Conservation (phyloP, 176 grass and related monocot genomes). For the Oryza meyeriana region DNA sequence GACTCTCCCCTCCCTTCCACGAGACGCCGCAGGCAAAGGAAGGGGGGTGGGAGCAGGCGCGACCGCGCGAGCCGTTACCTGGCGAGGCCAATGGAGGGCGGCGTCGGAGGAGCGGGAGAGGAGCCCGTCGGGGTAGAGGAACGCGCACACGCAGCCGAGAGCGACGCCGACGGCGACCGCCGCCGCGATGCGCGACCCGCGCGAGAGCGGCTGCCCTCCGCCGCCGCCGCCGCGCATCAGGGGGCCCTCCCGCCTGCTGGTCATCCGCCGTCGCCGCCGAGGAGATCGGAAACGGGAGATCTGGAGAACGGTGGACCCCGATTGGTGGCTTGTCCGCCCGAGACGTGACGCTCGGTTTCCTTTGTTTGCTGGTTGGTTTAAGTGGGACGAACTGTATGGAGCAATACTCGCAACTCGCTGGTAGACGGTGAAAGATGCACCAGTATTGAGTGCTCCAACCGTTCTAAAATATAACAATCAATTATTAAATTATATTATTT, state of each 20-base stretch:
- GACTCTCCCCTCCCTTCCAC: not conserved
- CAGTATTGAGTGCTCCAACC: too few relatives aligned
- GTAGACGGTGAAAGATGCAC: not conserved
- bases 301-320: not conserved
- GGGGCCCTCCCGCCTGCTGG: conserved; percentile 65
- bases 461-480: too few relatives aligned
- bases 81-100: conserved; percentile 34
- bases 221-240: conserved; percentile 48
- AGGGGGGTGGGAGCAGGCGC: not conserved
- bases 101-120: conserved; percentile 43
- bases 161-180: conserved; percentile 71
- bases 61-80: conserved; percentile 23
- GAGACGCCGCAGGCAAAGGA: not conserved
- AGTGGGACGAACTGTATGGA: not conserved
- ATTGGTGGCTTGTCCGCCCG: not conserved
- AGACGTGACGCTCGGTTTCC: conserved; percentile 28
- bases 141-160: conserved; percentile 76
- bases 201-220: conserved; percentile 48
- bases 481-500: too few relatives aligned
- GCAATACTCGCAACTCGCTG: too few relatives aligned
- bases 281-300: conserved; percentile 17
- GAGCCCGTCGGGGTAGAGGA: conserved; percentile 90
- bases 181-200: conserved; percentile 71
- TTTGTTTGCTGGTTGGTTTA: not conserved
- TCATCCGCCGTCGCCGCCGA: conserved; percentile 42